Base-by-base conservation (phyloP, 108 stramenopile species). In the Parietichytrium sp. region DNA sequence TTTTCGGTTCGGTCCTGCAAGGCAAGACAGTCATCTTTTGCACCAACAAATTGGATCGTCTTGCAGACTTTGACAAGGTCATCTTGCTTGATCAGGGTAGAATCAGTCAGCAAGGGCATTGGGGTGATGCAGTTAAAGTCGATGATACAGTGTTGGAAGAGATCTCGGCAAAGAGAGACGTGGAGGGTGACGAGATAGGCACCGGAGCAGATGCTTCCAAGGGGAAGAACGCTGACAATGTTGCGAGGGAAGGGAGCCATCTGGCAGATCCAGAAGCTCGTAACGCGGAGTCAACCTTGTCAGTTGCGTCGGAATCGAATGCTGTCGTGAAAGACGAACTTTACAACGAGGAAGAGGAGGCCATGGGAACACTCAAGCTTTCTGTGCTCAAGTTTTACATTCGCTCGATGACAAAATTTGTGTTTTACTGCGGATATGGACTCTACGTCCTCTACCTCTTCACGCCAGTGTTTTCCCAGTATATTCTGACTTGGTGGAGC, bases 401-500 rank as follows among this genome's bases (percentile, higher is more conserved):
- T 45, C 33, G 42, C 33, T 33, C 61, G 15, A n/a, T 42, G 6
- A 42, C 38, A 16, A 23, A 16, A 6, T 36, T 72, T 25, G 38
- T 72, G 23, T 72, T 72, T 20, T 45, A 10, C 20, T 72, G 20
- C 33, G 33, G 38, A 1, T 72, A 23, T 25, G 36, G 38, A n/a
- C n/a, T 72, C 16, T 72, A 72, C 20, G 45, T 72, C 45, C 25
- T 72, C 38, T 72, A 72, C 42, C 61, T 72, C 61, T 72, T 72
- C 3, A 72, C 61, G 38, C 61, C 61, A 27, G 61, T 72, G 8
- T 72, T 72, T 25, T 72, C 61, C n/a, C 61, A 72, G 42, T 72
- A 72, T 25, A 45, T 72, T 27, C 42, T 72, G 2, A 33, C 36
- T 33, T 72, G 61, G 61, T 72, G 61, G 61, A 84, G 85, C 20